Evolutionary conservation across 208 protist genomes (phyloP), one percentile per base, ranked within the genome.

Genomic region (Leishmania guyanensis): DNA sequence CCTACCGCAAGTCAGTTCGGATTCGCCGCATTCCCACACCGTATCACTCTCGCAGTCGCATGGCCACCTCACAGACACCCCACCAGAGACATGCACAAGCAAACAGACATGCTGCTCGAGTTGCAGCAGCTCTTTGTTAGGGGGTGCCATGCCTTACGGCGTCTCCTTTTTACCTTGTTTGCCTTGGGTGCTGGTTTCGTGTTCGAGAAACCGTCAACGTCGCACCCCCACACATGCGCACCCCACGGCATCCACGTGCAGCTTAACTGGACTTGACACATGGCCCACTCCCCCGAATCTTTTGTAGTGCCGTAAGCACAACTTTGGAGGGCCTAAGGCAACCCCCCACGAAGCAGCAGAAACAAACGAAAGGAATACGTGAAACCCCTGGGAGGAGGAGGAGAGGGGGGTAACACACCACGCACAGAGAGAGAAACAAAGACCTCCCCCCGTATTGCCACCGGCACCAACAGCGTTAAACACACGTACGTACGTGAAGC

Each of bases 51-150:
- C n/a, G 68, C 78, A 48, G 3, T 50, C 53, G 51, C 77, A 29
- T 48, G 33, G 14, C 10, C 22, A 64, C n/a, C 36, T n/a, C 22
- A 36, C 43, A n/a, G 26, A 20, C 26, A 78, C 50, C 12, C 51
- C 58, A n/a, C n/a, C 71, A 83, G 20, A 65, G 4, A 79, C 64
- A 79, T 36, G 33, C 66, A 79, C 62, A 20, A 36, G 56, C 56
- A 65, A 9, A 62, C 56, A 81, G 4, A 39, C 20, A 2, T 50
- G 17, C 14, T 73, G 43, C 26, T 10, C 46, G 51, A 54, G 12
- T 54, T 26, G 69, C 39, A 54, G 33, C 64, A 17, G 16, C 16
- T 48, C 26, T 73, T 54, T 36, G 39, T 16, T 22, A 9, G 53
- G 46, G 39, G 4, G 20, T 36, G 22, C 17, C 69, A 26, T 53